Evolutionary conservation across 768 basidiomycete species (phyloP), one percentile per base, ranked within the genome.

Genomic region (Pisolithus tinctorius): DNA sequence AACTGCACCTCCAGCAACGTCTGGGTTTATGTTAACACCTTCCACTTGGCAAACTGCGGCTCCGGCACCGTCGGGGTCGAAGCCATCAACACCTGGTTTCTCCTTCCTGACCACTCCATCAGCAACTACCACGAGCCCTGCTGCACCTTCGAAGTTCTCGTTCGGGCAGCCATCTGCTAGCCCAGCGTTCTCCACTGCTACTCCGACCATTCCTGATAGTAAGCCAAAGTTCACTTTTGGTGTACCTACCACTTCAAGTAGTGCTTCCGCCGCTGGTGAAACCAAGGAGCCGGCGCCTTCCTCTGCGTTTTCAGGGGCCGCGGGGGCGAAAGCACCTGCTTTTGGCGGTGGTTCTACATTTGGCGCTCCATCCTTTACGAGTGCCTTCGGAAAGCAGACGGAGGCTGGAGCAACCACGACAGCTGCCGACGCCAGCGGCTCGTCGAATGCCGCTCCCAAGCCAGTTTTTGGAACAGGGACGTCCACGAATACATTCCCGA

Each of bases 221-320:
- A 64, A 67, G 39, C 37, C 50, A 4, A 54, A 54, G 2, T 57
- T 58, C 37, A 58, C 51, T 29, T 62, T 67, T 11, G 52, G 57
- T 30, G 47, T 64, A 48, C 37, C 61, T 10, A 59, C 63, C 42
- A 53, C 65, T 11, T 43, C 60, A 13, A 67, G 70, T 52, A 55
- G 60, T 31, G 46, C 60, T 9, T 20, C 59, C 23, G 51, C 56
- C 26, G 53, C 49, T 51, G 34, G 53, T 61, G 64, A 56, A 44
- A 40, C 53, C 27, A 63, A 66, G 42, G 52, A 68, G 6, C 48
- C 59, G 25, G 36, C 58, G 6, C 60, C 67, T 4, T 60, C 65
- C 6, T 75, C 55, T 69, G 53, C 55, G 71, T 77, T 55, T 42
- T 26, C 41, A 4, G 41, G 20, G 16, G 16, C 59, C 16, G 31